phyloP scores from a whole-genome alignment of 2,329 filamentous ascomycete genomes.

The Pyricularia grisea region DNA sequence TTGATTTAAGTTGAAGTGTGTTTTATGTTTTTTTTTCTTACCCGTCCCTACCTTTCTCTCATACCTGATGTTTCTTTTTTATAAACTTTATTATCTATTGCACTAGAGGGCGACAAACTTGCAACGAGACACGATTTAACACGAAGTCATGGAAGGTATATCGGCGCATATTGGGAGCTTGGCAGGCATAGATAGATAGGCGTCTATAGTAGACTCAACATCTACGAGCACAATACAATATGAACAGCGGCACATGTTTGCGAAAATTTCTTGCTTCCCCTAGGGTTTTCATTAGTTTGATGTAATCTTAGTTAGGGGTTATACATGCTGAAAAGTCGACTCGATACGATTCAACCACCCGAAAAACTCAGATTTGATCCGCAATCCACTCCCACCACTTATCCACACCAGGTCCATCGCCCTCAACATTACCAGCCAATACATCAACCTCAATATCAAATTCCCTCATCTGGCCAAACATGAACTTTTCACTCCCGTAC shows the following conservation, averaged over 20 bases:
- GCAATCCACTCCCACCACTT: slow-evolving; percentile 92
- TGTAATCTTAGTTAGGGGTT: not conserved
- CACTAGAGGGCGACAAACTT: not conserved
- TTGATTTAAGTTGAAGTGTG: not conserved
- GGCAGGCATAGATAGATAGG: not conserved
- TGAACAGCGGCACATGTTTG: not conserved
- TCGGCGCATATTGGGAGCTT: not conserved
- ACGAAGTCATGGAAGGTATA: not conserved
- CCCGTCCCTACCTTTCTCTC: not conserved
- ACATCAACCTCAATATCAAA: slow-evolving; percentile 73
- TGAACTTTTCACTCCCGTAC: slow-evolving; percentile 68
- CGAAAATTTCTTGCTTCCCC: not conserved
- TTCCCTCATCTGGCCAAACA: slow-evolving; percentile 74
- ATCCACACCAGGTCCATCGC: slow-evolving; percentile 59
- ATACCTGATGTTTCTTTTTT: not conserved
- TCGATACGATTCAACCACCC: not conserved
- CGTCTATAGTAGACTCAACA: slow-evolving; percentile 28
- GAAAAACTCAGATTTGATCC: slow-evolving; percentile 48
- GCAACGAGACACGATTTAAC: not conserved
- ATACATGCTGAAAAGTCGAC: not conserved
- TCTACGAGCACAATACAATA: slow-evolving; percentile 14
- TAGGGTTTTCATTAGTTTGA: not conserved
- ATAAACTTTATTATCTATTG: not conserved
- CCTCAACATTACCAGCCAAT: slow-evolving; percentile 61
- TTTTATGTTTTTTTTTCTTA: no score